Evolutionary conservation across 176 grass and related monocot species (phyloP), one percentile per base, ranked within the genome.

Genomic region (Avena insularis): DNA sequence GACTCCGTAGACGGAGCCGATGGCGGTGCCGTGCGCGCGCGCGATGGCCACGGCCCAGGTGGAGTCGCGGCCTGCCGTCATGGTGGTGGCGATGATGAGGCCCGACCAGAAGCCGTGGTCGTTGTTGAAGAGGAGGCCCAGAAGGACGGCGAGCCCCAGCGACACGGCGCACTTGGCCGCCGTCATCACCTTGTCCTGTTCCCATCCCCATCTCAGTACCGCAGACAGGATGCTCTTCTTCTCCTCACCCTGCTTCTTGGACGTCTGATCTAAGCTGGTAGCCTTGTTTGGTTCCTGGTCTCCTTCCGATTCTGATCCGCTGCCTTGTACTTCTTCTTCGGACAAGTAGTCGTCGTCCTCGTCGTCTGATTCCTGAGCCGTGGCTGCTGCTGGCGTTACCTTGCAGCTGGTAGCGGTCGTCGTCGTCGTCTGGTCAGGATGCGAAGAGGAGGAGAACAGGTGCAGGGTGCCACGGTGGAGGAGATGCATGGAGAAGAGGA

Each of bases 41-140:
- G 91, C 66, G 27, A 87, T 78, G 35, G 86, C 89, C 1, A 89
- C 53, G 10, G 78, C 87, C 85, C 94, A 98, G 0, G 93, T 98
- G 20, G 91, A 91, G 15, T 98, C 83, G 36, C 93, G 87, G 7
- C 75, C 81, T 2, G 81, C 50, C 12, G 85, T 58, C 75, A 95
- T 91, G 49, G 95, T 98, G 54, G 89, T 98, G 78, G 95, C 95
- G 4, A 98, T 93, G 17, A 90, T 92, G 29, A 98, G 89, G 0
- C 93, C 93, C 0, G 95, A 88, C 95, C 95, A 98, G 91, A 91
- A 98, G 13, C 91, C 91, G 45, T 95, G 90, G 55, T 93, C 86
- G 71, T 75, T 86, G 91, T 86, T 95, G 79, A 93, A 93, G 17
- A 98, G 72, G 17, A 95, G 77, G 8, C 95, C 95, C 9, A 98